phyloP scores from a whole-genome alignment of 2,329 filamentous ascomycete genomes.

The Penicillium sp. region DNA sequence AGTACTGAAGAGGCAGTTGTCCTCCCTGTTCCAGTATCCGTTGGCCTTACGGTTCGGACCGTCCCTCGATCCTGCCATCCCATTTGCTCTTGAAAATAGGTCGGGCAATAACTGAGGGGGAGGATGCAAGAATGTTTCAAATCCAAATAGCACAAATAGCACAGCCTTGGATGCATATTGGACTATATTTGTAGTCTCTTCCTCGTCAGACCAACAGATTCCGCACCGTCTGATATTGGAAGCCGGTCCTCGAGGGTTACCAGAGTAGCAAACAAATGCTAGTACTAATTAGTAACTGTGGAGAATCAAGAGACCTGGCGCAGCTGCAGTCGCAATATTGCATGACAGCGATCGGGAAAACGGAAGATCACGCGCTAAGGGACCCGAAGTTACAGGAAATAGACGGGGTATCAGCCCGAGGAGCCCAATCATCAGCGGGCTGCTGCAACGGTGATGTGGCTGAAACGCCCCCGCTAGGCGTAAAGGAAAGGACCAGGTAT shows the following conservation, averaged over 20 bases:
- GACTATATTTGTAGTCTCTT: background rate
- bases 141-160: background rate
- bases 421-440: conserved; percentile 9
- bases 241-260: background rate
- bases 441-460: conserved; percentile 9
- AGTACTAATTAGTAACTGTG: background rate
- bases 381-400: background rate
- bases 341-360: background rate
- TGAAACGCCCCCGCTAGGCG: conserved; percentile 8
- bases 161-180: background rate
- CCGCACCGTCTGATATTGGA: background rate
- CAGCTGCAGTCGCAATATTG: background rate
- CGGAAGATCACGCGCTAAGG: background rate
- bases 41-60: conserved; percentile 7
- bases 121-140: too few species aligned
- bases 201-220: background rate
- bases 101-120: background rate
- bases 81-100: background rate
- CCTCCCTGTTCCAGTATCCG: background rate
- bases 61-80: background rate
- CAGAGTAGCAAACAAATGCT: background rate
- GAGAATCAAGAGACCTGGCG: background rate
- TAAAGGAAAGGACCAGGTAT: background rate
- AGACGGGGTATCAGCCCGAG: background rate
- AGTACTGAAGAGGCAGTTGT: too few species aligned